Evolutionary conservation across 768 basidiomycete genomes (phyloP).

Genomic region (Phlebiopsis gigantea): DNA sequence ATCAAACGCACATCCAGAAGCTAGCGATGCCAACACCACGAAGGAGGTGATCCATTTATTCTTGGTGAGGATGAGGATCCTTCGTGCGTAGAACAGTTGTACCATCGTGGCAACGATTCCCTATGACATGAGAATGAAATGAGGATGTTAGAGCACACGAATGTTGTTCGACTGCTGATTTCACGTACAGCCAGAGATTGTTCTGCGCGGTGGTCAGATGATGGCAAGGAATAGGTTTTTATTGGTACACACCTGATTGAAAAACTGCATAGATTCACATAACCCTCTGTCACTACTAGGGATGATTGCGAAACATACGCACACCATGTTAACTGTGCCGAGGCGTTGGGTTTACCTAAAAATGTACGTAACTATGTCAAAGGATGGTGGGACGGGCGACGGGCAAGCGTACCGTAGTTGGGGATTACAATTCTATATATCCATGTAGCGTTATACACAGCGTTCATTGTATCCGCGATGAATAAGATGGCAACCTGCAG

Average conservation of each 20-base stretch:
- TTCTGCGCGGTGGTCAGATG: neutral
- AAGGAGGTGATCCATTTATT: slow-evolving; percentile 4
- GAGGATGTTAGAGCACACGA: neutral
- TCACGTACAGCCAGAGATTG: neutral
- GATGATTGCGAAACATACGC: neutral
- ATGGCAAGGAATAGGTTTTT: neutral
- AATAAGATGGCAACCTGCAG: slow-evolving; percentile 12
- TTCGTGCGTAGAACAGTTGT: slow-evolving; percentile 14
- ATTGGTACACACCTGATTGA: neutral
- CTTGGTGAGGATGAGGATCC: slow-evolving; percentile 10
- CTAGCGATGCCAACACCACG: neutral
- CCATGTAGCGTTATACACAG: slow-evolving; percentile 9
- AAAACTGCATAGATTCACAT: neutral
- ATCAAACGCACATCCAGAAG: neutral
- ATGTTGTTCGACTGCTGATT: no score
- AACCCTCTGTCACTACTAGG: neutral
- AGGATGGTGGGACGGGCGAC: neutral
- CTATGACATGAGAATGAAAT: neutral
- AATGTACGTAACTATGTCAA: neutral
- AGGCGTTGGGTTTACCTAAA: neutral
- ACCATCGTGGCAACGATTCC: slow-evolving; percentile 14
- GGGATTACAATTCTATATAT: slow-evolving; percentile 11
- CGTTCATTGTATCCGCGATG: slow-evolving; percentile 14
- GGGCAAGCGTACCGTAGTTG: slow-evolving; percentile 7
- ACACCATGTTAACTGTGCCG: neutral